A percentile compares a stretch with the other conserved stretches of the same genome.
Evolutionary conservation across 768 basidiomycete genomes (phyloP).

Genomic region (Harrya chromipes): DNA sequence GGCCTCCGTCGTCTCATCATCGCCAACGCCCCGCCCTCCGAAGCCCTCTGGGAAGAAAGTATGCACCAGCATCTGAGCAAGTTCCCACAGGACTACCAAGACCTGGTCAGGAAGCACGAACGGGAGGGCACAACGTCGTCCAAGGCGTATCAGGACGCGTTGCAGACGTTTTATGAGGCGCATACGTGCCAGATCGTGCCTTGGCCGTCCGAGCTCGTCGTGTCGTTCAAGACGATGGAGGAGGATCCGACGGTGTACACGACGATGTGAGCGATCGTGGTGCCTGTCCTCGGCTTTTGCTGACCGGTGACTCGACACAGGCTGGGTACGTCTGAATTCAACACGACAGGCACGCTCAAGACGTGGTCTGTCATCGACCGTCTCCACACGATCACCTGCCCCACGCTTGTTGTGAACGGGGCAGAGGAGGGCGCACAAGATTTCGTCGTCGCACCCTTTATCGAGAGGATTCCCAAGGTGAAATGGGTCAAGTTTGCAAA

Average conservation of each 20-base stretch:
- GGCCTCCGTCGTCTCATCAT: no score
- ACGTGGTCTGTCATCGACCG: constrained; percentile 45
- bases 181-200: no score
- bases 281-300: no score
- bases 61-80: constrained; percentile 19
- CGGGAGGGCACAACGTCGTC: constrained; percentile 28
- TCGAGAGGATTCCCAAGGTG: constrained; percentile 29
- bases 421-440: constrained; percentile 36
- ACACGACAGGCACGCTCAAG: constrained; percentile 38
- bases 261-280: background rate
- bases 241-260: no score
- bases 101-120: constrained; percentile 28
- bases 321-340: constrained; percentile 29
- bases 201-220: no score
- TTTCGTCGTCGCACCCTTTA: constrained; percentile 30
- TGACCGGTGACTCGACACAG: background rate
- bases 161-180: constrained; percentile 28
- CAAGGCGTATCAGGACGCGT: constrained; percentile 31
- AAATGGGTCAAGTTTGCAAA: constrained; percentile 34
- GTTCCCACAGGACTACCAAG: constrained; percentile 28
- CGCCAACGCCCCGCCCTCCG: constrained; percentile 30
- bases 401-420: constrained; percentile 38
- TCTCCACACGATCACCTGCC: constrained; percentile 36
- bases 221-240: no score
- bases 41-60: constrained; percentile 22